These are phyloP conservation scores for Coleophoma crateriformis DNA, from an alignment of 2,329 filamentous ascomycete genomes.

Conservation along the genomic window DNA sequence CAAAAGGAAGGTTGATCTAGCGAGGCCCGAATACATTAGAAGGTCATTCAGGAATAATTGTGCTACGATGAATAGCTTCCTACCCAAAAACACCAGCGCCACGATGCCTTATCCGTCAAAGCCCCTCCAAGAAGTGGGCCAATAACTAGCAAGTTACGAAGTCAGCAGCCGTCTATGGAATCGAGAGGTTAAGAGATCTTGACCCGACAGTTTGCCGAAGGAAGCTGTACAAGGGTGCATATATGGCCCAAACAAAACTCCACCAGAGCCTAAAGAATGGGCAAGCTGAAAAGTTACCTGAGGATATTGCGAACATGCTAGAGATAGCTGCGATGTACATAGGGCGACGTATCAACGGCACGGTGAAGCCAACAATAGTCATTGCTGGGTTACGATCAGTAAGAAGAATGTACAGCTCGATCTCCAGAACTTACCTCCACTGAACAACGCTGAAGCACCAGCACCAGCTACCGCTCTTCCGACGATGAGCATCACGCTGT, in stretches of 20 bases:
- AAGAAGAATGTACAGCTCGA: neutral
- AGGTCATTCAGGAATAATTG: no score
- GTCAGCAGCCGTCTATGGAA: no score
- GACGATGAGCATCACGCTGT: conserved; percentile 28
- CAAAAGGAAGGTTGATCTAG: conserved; percentile 38
- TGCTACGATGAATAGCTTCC: conserved; percentile 3
- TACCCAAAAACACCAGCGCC: conserved; percentile 35
- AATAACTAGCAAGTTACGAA: conserved; percentile 11
- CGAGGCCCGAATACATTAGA: conserved; percentile 1
- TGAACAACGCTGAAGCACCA: conserved; percentile 26
- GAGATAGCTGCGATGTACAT: conserved; percentile 26
- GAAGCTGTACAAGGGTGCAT: no score
- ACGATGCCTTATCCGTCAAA: conserved; percentile 31
- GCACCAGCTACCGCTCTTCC: conserved; percentile 29
- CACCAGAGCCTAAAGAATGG: no score
- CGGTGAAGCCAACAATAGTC: conserved; percentile 33
- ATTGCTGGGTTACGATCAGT: conserved; percentile 9
- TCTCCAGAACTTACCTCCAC: conserved; percentile 11
- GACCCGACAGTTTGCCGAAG: no score
- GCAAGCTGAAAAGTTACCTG: neutral
- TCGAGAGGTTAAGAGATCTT: no score
- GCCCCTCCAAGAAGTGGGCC: conserved; percentile 31
- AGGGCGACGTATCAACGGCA: conserved; percentile 21
- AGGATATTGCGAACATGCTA: conserved; percentile 27
- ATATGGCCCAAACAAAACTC: no score